These are phyloP conservation scores for Lolium perenne DNA, from an alignment of 176 grass and related monocot genomes.

Conservation along the genomic window DNA sequence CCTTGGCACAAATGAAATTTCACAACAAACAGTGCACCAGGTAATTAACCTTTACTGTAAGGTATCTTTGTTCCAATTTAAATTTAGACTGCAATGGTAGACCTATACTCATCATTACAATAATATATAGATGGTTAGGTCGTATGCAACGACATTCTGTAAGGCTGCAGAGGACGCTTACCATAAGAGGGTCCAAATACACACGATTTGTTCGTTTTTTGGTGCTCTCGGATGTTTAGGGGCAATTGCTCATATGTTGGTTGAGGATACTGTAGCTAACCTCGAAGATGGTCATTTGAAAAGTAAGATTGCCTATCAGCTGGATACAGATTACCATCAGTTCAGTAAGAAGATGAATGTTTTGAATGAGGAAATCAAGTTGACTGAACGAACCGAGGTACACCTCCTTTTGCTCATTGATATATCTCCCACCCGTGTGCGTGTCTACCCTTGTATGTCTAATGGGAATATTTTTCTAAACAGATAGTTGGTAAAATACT, in stretches of 20 bases:
- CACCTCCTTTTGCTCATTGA: not conserved
- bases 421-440: not conserved
- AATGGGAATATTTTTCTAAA: not conserved
- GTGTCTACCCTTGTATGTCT: not conserved
- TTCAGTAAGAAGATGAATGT: not conserved
- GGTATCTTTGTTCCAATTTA: not conserved
- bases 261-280: not conserved
- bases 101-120: not conserved
- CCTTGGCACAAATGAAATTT: not conserved
- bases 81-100: not conserved
- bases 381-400: not conserved
- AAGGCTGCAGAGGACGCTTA: not conserved
- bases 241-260: constrained; percentile 18
- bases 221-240: constrained; percentile 18
- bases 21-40: not conserved
- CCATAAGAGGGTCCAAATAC: not conserved
- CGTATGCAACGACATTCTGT: constrained; percentile 2
- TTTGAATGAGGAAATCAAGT: not conserved
- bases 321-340: not conserved
- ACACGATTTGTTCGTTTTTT: not conserved
- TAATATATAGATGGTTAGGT: constrained; percentile 33
- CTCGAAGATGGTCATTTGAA: constrained; percentile 31
- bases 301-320: not conserved
- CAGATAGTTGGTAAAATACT: not conserved
- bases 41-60: constrained; percentile 9